Conservation (phyloP, 805 yeast species). For the Komagataella mondaviorum region DNA sequence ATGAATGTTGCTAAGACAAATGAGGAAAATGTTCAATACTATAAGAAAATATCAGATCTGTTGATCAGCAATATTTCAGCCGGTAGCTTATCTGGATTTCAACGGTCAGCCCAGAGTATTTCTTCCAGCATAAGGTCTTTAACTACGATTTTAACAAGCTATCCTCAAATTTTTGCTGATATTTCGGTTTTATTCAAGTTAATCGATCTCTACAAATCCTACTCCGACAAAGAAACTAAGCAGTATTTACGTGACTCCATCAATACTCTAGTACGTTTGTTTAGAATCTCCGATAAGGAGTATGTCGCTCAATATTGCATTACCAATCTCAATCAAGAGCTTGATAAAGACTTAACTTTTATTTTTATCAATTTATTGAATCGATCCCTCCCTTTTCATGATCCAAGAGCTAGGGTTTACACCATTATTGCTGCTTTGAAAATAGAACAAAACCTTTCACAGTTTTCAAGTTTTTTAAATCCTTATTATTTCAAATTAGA, state of each 20-base stretch:
- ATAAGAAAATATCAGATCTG: neutral
- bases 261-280: neutral
- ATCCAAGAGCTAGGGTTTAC: neutral
- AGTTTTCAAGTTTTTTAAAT: neutral
- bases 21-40: neutral
- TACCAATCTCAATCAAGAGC: neutral
- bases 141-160: neutral
- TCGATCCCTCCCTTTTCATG: neutral
- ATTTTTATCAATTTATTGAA: neutral
- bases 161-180: neutral
- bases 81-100: neutral
- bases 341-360: neutral
- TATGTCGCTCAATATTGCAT: neutral
- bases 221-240: neutral
- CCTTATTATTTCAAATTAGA: neutral
- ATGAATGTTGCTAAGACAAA: conserved; percentile 28
- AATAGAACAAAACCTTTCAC: neutral
- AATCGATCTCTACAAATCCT: neutral
- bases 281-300: neutral
- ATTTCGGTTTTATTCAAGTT: neutral
- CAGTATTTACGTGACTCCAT: neutral
- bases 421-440: neutral
- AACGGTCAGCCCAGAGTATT: neutral
- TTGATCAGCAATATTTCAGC: neutral
- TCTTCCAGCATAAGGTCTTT: neutral